These are phyloP conservation scores for Aspergillus campestris DNA, from an alignment of 495 filamentous ascomycete species.

Conservation along the genomic window DNA sequence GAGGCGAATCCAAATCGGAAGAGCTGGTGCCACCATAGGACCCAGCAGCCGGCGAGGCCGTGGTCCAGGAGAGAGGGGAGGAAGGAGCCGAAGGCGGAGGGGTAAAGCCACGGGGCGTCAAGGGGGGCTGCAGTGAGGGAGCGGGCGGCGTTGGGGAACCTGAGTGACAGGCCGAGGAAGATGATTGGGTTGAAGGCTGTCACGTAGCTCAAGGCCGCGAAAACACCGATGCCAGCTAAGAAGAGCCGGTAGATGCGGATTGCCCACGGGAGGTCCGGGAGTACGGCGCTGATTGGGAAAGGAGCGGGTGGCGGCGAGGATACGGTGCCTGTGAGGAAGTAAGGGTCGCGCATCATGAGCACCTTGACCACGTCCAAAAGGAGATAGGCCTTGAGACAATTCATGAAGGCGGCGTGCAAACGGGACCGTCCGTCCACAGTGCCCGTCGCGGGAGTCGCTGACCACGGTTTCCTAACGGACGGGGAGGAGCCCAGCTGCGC, in stretches of 20 bases:
- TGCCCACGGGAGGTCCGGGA: slow-evolving; percentile 24
- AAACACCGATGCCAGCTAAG: slow-evolving; percentile 41
- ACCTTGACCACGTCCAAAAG: slow-evolving; percentile 58
- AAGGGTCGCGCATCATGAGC: slow-evolving; percentile 62
- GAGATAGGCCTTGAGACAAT: slow-evolving; percentile 49
- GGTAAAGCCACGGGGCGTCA: slow-evolving; percentile 56
- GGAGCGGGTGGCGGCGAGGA: slow-evolving; percentile 26
- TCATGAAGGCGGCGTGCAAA: slow-evolving; percentile 36
- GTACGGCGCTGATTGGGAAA: slow-evolving; percentile 35
- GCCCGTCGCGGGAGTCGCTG: neutral
- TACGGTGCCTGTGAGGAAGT: slow-evolving; percentile 58
- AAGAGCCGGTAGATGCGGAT: slow-evolving; percentile 42
- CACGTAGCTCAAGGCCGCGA: slow-evolving; percentile 45
- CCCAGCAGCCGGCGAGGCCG: slow-evolving; percentile 72
- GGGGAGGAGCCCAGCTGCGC: slow-evolving; percentile 24
- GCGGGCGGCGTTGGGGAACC: slow-evolving; percentile 29
- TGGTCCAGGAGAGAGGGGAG: slow-evolving; percentile 47
- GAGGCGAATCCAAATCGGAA: slow-evolving; percentile 66
- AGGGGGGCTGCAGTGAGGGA: slow-evolving; percentile 36
- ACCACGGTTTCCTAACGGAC: neutral
- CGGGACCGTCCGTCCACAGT: slow-evolving; percentile 30
- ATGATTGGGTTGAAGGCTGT: slow-evolving; percentile 47
- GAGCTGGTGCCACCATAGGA: slow-evolving; percentile 81
- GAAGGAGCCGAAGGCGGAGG: slow-evolving; percentile 52
- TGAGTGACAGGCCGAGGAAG: slow-evolving; percentile 47